Evolutionary conservation across 257 asterid genomes (phyloP), one percentile per base, ranked within the genome.

Genomic region (Fraxinus quadrangulata): DNA sequence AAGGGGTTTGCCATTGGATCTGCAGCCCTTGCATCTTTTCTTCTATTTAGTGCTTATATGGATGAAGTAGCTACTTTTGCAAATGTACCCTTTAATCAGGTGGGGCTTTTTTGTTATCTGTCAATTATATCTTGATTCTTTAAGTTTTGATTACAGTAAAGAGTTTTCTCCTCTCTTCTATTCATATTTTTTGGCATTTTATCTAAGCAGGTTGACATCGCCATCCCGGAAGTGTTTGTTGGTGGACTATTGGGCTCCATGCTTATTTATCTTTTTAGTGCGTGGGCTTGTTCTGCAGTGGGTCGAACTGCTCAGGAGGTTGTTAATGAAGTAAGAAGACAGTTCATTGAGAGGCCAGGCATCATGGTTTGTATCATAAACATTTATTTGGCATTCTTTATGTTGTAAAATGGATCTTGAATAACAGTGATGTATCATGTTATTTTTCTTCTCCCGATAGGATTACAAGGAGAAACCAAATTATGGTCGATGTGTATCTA

Each of bases 1-100:
- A 96, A 96, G 87, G 99, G 99, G 54, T 96, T 96, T 86, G 99
- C 99, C 66, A 96, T 96, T 86, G 99, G 99, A 74, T 96, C 99
- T 87, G 99, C 99, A 63, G 97, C 97, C 72, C 92, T 96, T 68
- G 99, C 98, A 81, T 93, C 98, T 76, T 96, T 96, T 84, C 99
- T 96, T 79, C 91, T 96, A 54, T 96, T 96, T 82, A 96, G 99
- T 75, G 99, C 99, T 76, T 96, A 96, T 81, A 96, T 96, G 99
- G 99, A 96, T 87, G 99, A 96, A 89, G 97, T 93, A 42, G 89
- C 97, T 77, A 83, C 97, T n/a, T 92, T 96, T 87, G 89, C 98
- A 4, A 90, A 77, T 31, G 84, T 80, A 77, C 84, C 94, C 70
- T 96, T 96, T 81, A 80, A 87, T 71, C 99, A 96, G 96, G 99